Conservation (phyloP, 1,284 basidiomycete genomes). For the Apiotrichum laibachii region DNA sequence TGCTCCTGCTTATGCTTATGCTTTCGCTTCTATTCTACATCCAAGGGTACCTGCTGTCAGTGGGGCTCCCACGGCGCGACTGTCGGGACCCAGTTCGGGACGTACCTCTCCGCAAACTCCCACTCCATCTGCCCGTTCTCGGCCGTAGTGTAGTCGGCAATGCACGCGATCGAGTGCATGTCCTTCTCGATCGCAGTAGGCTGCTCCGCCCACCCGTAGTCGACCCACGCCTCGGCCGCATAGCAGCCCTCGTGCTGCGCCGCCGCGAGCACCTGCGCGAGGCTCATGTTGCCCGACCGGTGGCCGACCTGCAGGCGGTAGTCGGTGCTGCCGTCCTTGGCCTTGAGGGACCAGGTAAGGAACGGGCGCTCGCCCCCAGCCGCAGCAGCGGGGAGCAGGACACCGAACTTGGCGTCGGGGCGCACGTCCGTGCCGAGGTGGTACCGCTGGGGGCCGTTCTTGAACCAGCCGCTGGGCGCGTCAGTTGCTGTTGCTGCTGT, state of each 20-base stretch:
- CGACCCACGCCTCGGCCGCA: slow-evolving; percentile 12
- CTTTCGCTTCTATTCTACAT: slow-evolving; percentile 3
- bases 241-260: slow-evolving; percentile 10
- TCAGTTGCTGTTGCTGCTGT: background rate
- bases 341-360: slow-evolving; percentile 7
- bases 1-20: no score
- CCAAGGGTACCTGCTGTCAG: slow-evolving; percentile 18
- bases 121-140: slow-evolving; percentile 13
- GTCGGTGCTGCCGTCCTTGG: background rate
- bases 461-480: slow-evolving; percentile 5
- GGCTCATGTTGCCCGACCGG: slow-evolving; percentile 7
- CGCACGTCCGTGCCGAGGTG: background rate
- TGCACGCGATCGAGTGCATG: slow-evolving; percentile 7
- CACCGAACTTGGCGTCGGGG: slow-evolving; percentile 6
- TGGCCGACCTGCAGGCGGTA: slow-evolving; percentile 6
- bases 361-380: slow-evolving; percentile 5
- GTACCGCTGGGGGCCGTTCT: slow-evolving; percentile 11
- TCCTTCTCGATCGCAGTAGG: slow-evolving; percentile 1
- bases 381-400: slow-evolving; percentile 4
- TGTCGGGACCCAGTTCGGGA: background rate
- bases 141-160: slow-evolving; percentile 9
- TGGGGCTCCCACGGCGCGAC: no score
- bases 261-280: slow-evolving; percentile 9
- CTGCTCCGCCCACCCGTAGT: slow-evolving; percentile 11
- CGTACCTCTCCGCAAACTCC: slow-evolving; percentile 17